Conservation (phyloP, 2,329 filamentous ascomycete genomes). For the Zalaria obscura region DNA sequence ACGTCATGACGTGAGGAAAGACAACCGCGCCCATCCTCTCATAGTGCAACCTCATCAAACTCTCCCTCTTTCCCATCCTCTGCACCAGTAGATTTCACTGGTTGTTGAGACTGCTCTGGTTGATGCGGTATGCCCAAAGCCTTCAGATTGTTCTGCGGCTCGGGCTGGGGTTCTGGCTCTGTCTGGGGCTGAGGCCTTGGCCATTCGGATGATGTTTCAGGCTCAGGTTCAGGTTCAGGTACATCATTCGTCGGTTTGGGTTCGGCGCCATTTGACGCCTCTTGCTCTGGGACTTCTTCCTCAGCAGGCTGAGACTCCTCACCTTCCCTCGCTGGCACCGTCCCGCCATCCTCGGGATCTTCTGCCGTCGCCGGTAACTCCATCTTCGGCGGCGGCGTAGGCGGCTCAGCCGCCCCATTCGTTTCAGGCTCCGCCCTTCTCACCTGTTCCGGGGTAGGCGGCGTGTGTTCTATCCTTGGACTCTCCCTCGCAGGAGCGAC, state of each 20-base stretch:
- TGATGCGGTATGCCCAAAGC: constrained; percentile 5
- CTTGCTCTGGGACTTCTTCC: not conserved
- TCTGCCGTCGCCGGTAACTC: constrained; percentile 15
- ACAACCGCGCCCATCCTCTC: not conserved
- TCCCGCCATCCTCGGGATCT: constrained; percentile 1
- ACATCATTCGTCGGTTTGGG: not conserved
- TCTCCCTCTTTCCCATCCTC: constrained; percentile 12
- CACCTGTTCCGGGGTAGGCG: constrained; percentile 32
- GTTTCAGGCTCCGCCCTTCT: constrained; percentile 3
- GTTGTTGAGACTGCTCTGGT: constrained; percentile 3
- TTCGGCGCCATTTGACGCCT: not conserved
- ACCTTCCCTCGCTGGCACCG: not conserved
- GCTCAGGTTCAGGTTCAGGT: not conserved
- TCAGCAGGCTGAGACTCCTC: not conserved
- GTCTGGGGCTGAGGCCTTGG: not conserved
- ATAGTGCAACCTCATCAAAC: constrained; percentile 14
- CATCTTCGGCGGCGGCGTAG: constrained; percentile 15
- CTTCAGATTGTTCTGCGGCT: constrained; percentile 3
- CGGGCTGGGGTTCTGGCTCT: not conserved
- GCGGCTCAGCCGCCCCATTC: constrained; percentile 8
- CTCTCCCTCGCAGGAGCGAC: constrained; percentile 19
- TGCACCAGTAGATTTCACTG: not conserved
- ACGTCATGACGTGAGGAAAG: too few relatives aligned
- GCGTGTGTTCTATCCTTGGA: constrained; percentile 35
- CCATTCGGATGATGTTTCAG: constrained; percentile 2